phyloP scores from a whole-genome alignment of 2,329 filamentous ascomycete species.

The Huntiella abstrusa region DNA sequence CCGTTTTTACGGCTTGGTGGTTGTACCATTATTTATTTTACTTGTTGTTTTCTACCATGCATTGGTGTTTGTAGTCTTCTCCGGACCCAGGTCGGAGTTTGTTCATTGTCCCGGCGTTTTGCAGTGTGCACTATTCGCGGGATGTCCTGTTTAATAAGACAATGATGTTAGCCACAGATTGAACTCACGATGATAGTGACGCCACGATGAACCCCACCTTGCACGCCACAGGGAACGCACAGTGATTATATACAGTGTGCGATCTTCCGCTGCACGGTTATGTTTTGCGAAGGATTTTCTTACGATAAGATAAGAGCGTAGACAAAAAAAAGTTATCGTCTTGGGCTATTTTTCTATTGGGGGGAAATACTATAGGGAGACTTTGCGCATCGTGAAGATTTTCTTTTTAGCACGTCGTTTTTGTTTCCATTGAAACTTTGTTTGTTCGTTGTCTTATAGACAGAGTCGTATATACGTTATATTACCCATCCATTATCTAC shows the following conservation, averaged over 20 bases:
- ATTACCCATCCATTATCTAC: slow-evolving; percentile 1
- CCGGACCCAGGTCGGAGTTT: no score
- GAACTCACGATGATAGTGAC: not conserved
- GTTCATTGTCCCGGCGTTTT: no score
- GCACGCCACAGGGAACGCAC: not conserved
- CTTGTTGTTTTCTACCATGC: not conserved
- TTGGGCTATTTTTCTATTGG: not conserved
- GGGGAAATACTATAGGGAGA: slow-evolving; percentile 1
- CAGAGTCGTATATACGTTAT: not conserved
- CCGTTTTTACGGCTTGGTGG: not conserved
- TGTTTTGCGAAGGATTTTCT: not conserved
- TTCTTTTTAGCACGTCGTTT: slow-evolving; percentile 6
- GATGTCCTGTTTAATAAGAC: no score
- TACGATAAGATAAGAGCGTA: slow-evolving; percentile 11
- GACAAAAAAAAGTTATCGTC: slow-evolving; percentile 12
- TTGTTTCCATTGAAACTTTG: not conserved
- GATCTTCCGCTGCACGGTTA: not conserved
- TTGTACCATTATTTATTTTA: not conserved
- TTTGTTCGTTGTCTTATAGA: not conserved
- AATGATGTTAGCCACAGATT: no score
- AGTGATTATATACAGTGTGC: not conserved
- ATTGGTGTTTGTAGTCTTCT: not conserved
- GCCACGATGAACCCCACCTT: slow-evolving; percentile 1
- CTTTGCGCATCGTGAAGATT: not conserved
- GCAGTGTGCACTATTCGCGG: no score